Percentiles rank a stretch among this genome's conserved stretches.
Evolutionary conservation across 345 rosid species (phyloP).

Genomic region (Hevea brasiliensis): DNA sequence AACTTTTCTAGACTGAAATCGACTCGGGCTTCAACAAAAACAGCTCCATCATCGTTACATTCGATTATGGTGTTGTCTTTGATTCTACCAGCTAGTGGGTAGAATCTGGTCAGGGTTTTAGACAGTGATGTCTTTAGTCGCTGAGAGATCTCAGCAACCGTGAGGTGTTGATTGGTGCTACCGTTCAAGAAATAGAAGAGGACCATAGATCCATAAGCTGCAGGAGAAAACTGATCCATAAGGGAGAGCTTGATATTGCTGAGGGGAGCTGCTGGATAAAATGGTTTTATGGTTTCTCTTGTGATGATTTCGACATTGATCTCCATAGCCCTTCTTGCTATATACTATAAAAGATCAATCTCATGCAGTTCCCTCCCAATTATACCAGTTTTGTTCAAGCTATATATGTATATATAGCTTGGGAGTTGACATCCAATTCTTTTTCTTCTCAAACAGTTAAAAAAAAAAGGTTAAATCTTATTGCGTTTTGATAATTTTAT

Average conservation of each 20-base stretch:
- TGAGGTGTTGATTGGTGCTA: no score
- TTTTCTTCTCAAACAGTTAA: no score
- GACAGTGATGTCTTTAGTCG: slow-evolving; percentile 1
- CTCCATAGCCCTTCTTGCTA: slow-evolving; percentile 1
- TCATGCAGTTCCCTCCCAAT: no score
- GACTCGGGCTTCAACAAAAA: not conserved
- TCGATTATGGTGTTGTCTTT: not conserved
- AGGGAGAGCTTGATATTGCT: slow-evolving; percentile 17
- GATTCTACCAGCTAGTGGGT: not conserved
- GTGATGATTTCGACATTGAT: no score
- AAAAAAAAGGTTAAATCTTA: no score
- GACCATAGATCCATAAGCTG: slow-evolving; percentile 4
- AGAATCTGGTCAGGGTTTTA: slow-evolving; percentile 7
- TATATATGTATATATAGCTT: no score
- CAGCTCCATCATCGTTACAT: slow-evolving; percentile 8
- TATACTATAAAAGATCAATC: no score
- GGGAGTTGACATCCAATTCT: no score
- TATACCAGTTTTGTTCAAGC: no score
- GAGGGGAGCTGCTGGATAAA: slow-evolving; percentile 12
- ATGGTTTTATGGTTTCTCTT: slow-evolving; percentile 16
- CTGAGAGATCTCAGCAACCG: not conserved
- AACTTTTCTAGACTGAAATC: not conserved
- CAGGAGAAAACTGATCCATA: slow-evolving; percentile 22
- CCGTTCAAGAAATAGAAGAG: no score
- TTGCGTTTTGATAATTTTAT: no score